phyloP scores from a whole-genome alignment of 2,329 filamentous ascomycete species.

The Drechslera avenae region DNA sequence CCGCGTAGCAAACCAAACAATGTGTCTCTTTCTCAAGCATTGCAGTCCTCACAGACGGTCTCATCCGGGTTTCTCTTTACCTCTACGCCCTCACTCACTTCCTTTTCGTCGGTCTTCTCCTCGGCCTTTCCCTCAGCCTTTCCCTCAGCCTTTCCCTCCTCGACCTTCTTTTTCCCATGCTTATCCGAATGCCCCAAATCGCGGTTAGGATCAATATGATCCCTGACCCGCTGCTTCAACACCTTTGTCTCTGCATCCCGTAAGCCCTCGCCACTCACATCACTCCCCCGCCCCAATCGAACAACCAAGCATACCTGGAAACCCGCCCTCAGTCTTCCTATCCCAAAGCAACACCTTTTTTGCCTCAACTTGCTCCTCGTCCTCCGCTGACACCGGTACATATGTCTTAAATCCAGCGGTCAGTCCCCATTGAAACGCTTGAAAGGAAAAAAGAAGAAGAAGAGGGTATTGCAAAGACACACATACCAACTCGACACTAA shows the following conservation, averaged over 20 bases:
- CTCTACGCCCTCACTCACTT: neutral
- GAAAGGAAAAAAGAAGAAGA: no score
- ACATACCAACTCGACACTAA: slow-evolving; percentile 69
- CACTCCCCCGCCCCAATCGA: no score
- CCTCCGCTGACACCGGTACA: slow-evolving; percentile 13
- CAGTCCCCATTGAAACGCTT: neutral
- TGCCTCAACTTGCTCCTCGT: slow-evolving; percentile 28
- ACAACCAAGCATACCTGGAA: slow-evolving; percentile 63
- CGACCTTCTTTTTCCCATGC: slow-evolving; percentile 44
- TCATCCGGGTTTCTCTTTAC: slow-evolving; percentile 44
- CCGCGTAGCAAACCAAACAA: neutral
- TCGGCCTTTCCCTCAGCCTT: slow-evolving; percentile 9
- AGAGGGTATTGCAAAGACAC: no score
- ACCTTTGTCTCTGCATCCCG: slow-evolving; percentile 74
- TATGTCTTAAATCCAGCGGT: slow-evolving; percentile 32
- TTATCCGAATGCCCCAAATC: slow-evolving; percentile 74
- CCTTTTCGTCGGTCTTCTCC: neutral
- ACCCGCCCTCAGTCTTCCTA: slow-evolving; percentile 82
- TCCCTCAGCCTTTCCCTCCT: slow-evolving; percentile 2
- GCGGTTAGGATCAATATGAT: slow-evolving; percentile 77
- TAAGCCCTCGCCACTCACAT: neutral
- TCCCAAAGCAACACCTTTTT: slow-evolving; percentile 77
- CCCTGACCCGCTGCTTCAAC: slow-evolving; percentile 81
- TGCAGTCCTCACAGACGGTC: slow-evolving; percentile 47
- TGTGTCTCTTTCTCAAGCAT: slow-evolving; percentile 13